These are phyloP conservation scores for Schwanniomyces vanrijiae DNA, from an alignment of 805 yeast genomes.

Conservation along the genomic window DNA sequence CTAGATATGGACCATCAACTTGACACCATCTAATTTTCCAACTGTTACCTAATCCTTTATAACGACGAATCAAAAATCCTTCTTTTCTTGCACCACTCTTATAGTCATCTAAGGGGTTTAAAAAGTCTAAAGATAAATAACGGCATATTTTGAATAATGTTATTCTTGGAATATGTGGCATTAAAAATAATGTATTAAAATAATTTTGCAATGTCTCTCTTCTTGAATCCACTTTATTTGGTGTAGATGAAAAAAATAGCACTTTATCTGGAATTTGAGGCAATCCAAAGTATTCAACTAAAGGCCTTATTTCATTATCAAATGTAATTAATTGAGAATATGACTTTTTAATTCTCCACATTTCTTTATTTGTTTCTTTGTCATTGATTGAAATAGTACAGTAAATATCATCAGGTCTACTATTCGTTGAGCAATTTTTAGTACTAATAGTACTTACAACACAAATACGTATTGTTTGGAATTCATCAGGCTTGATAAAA, in stretches of 20 bases:
- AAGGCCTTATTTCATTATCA: constrained; percentile 59
- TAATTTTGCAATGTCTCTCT: constrained; percentile 56
- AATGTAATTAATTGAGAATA: constrained; percentile 59
- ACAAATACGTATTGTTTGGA: constrained; percentile 48
- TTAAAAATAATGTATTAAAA: constrained; percentile 53
- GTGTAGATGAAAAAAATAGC: constrained; percentile 57
- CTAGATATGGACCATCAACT: constrained; percentile 57
- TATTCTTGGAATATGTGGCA: constrained; percentile 57
- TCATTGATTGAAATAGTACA: constrained; percentile 66
- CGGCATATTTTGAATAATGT: constrained; percentile 56
- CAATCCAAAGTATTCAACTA: constrained; percentile 50
- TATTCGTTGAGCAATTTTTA: constrained; percentile 28
- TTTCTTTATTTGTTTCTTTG: constrained; percentile 57
- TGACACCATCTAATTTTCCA: constrained; percentile 76
- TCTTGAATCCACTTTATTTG: constrained; percentile 64
- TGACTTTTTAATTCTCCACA: constrained; percentile 73
- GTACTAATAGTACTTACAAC: constrained; percentile 48
- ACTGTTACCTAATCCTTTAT: constrained; percentile 58
- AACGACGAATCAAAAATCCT: constrained; percentile 63
- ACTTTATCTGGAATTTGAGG: constrained; percentile 66
- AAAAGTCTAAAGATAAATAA: constrained; percentile 66
- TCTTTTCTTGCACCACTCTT: constrained; percentile 57
- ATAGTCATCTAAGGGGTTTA: constrained; percentile 55
- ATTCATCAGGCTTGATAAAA: constrained; percentile 60
- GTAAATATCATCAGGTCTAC: constrained; percentile 54